Conservation (phyloP, 805 yeast genomes). For the Candida morakotiae region DNA sequence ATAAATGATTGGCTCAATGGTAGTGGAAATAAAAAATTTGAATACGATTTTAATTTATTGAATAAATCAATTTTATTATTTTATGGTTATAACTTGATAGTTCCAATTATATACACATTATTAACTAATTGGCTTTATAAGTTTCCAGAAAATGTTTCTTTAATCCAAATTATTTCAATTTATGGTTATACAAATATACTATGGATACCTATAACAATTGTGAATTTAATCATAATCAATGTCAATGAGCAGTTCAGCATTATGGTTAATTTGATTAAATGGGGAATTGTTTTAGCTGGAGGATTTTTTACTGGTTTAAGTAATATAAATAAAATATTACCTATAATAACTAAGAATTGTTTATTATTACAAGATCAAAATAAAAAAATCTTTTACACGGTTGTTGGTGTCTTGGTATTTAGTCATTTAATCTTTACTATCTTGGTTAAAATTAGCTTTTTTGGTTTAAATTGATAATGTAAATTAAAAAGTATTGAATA, state of each 20-base stretch:
- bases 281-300: slow-evolving; percentile 60
- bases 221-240: slow-evolving; percentile 52
- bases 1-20: slow-evolving; percentile 52
- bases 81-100: slow-evolving; percentile 69
- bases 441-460: slow-evolving; percentile 63
- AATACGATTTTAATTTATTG: slow-evolving; percentile 57
- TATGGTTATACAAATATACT: slow-evolving; percentile 81
- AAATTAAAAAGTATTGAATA: no score
- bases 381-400: slow-evolving; percentile 26
- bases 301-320: slow-evolving; percentile 58
- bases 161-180: slow-evolving; percentile 62
- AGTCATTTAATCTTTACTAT: slow-evolving; percentile 58
- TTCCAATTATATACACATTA: slow-evolving; percentile 57
- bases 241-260: slow-evolving; percentile 26
- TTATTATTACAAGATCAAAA: slow-evolving; percentile 26
- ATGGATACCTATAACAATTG: slow-evolving; percentile 80
- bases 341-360: slow-evolving; percentile 32
- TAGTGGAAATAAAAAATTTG: slow-evolving; percentile 42
- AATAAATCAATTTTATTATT: slow-evolving; percentile 66
- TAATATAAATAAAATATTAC: slow-evolving; percentile 45
- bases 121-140: slow-evolving; percentile 51
- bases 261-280: slow-evolving; percentile 50
- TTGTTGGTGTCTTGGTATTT: slow-evolving; percentile 39
- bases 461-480: slow-evolving; percentile 34
- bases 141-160: slow-evolving; percentile 44